A percentile compares a stretch with the other conserved stretches of the same genome.
Evolutionary conservation across 1,139 yeast species (phyloP).

Genomic region (Nakaseomyces nivariensis): DNA sequence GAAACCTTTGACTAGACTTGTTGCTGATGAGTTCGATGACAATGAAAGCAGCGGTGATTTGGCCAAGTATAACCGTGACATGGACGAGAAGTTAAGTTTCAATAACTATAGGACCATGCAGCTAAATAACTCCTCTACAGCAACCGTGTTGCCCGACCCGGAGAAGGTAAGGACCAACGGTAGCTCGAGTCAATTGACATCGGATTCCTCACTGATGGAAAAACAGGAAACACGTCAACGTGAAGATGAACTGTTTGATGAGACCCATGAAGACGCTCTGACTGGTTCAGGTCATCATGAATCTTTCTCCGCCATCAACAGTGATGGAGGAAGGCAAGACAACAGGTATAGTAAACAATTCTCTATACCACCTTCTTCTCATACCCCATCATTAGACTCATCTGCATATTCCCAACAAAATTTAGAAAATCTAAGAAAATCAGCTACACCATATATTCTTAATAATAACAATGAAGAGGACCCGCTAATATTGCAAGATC

Average conservation of each 20-base stretch:
- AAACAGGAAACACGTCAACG: conserved; percentile 1
- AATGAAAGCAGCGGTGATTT: background rate
- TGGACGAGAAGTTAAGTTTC: background rate
- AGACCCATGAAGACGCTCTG: background rate
- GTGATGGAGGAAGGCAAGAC: conserved; percentile 6
- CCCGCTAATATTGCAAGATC: conserved; percentile 3
- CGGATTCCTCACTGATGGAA: background rate
- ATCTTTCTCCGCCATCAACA: conserved; percentile 20
- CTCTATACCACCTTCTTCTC: conserved; percentile 1
- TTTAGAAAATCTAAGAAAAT: conserved; percentile 1
- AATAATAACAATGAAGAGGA: background rate
- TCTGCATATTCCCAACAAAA: conserved; percentile 5
- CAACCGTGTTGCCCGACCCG: conserved; percentile 9
- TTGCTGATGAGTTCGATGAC: conserved; percentile 2
- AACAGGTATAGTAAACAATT: background rate
- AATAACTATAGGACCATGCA: background rate
- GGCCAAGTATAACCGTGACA: conserved; percentile 1
- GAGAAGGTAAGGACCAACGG: background rate
- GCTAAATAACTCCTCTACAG: background rate
- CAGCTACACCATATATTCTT: background rate
- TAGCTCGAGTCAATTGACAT: background rate
- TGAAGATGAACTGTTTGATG: background rate
- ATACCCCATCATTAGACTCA: conserved; percentile 4
- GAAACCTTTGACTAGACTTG: conserved; percentile 7
- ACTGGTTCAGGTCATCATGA: conserved; percentile 6